Percentiles rank a stretch among this genome's conserved stretches.
These are phyloP conservation scores for Fusarium sp. DNA, from an alignment of 2,329 filamentous ascomycete genomes.

Conservation along the genomic window DNA sequence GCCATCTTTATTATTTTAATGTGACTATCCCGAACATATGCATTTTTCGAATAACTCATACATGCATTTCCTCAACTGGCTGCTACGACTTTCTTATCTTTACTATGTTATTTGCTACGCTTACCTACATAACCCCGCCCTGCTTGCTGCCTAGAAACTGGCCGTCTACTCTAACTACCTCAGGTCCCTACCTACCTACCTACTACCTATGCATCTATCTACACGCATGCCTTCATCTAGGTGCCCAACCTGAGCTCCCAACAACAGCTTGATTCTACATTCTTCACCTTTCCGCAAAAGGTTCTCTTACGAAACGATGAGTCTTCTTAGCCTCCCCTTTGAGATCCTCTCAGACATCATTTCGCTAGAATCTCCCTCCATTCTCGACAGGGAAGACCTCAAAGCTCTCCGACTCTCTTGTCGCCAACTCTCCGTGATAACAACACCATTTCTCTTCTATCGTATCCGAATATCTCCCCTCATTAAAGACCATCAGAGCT, in stretches of 20 bases:
- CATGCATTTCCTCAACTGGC: no score
- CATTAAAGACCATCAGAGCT: not conserved
- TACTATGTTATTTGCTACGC: no score
- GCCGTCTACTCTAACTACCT: no score
- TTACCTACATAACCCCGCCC: no score
- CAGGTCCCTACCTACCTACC: no score
- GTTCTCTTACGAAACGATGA: not conserved
- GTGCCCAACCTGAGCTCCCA: not conserved
- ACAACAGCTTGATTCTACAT: not conserved
- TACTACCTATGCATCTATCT: no score
- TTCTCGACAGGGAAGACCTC: constrained; percentile 1
- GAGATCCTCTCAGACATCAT: constrained; percentile 5
- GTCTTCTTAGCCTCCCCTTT: not conserved
- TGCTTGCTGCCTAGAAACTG: no score
- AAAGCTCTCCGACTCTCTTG: constrained; percentile 10
- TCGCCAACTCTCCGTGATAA: not conserved
- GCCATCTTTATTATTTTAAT: no score
- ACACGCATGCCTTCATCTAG: not conserved
- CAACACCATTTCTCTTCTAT: constrained; percentile 4
- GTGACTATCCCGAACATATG: no score
- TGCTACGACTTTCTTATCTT: no score
- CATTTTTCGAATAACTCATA: no score
- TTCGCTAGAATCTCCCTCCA: not conserved
- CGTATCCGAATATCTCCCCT: constrained; percentile 3
- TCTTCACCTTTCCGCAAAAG: no score